phyloP scores from a whole-genome alignment of 805 yeast genomes.

The Komagataella mondaviorum region DNA sequence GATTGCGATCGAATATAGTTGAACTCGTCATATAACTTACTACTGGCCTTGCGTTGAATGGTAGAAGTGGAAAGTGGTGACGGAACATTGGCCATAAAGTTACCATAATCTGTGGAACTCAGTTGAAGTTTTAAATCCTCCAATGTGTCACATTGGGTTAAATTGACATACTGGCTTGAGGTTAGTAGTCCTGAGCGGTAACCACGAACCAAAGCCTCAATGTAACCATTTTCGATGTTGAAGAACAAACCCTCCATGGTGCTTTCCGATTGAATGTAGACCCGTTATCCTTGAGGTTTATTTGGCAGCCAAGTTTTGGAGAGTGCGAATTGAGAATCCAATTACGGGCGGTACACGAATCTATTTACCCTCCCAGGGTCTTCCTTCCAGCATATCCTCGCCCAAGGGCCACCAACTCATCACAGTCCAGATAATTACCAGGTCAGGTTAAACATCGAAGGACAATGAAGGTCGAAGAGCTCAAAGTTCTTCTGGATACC shows the following conservation, averaged over 20 bases:
- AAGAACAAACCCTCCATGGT: conserved; percentile 88
- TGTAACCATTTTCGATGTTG: conserved; percentile 78
- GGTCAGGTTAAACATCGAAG: not conserved
- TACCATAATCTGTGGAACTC: conserved; percentile 93
- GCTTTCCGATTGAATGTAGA: not conserved
- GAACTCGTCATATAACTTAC: conserved; percentile 70
- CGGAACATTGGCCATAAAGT: conserved; percentile 70
- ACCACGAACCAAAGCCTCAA: conserved; percentile 93
- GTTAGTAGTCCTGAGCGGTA: conserved; percentile 75
- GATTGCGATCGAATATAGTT: conserved; percentile 78
- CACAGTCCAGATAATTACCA: not conserved
- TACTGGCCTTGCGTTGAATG: conserved; percentile 70
- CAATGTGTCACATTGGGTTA: conserved; percentile 90
- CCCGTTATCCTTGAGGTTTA: not conserved
- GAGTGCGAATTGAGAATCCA: not conserved
- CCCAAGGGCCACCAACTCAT: not conserved
- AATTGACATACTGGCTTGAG: conserved; percentile 71
- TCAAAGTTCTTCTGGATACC: conserved; percentile 21
- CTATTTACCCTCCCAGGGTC: not conserved
- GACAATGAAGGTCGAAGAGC: not conserved
- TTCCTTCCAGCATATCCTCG: not conserved
- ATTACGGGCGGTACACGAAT: conserved; percentile 2
- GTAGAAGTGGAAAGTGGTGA: conserved; percentile 75
- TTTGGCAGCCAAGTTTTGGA: not conserved
- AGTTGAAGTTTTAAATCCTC: conserved; percentile 92